Conservation (phyloP, 2,329 filamentous ascomycete genomes). For the Corniculantispora saksenae region DNA sequence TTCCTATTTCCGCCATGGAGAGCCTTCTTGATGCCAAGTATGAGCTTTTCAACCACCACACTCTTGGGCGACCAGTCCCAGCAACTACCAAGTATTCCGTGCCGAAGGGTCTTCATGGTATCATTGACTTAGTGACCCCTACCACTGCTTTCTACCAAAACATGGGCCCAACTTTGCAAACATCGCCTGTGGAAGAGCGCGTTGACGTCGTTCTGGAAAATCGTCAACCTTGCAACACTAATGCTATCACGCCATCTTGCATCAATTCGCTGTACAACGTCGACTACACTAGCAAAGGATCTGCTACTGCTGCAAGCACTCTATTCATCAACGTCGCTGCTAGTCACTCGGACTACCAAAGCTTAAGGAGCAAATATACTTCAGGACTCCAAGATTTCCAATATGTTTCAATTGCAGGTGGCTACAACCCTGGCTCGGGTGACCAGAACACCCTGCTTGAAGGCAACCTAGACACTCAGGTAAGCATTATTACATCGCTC, state of each 20-base stretch:
- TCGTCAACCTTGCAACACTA: background rate
- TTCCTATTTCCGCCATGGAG: constrained; percentile 12
- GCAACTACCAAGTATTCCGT: constrained; percentile 24
- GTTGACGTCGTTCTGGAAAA: background rate
- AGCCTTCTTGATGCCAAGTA: constrained; percentile 15
- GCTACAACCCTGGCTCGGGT: background rate
- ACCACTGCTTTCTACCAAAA: constrained; percentile 21
- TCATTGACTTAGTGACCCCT: constrained; percentile 23
- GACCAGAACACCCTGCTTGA: constrained; percentile 7
- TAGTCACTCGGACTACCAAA: constrained; percentile 14
- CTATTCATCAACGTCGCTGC: constrained; percentile 17
- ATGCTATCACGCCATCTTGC: constrained; percentile 17
- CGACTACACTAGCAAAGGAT: constrained; percentile 19
- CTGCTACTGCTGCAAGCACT: constrained; percentile 13
- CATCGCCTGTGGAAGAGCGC: background rate
- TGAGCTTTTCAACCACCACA: background rate
- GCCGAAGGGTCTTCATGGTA: constrained; percentile 19
- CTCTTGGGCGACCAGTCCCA: background rate
- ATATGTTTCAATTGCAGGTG: constrained; percentile 1
- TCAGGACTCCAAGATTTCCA: constrained; percentile 10
- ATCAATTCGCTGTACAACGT: constrained; percentile 20
- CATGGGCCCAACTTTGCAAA: background rate
- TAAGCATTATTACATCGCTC: too few species aligned
- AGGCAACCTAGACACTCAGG: constrained; percentile 22
- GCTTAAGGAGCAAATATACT: background rate